Conservation (phyloP, 352 stramenopile genomes). For the Phytopythium aichiense region DNA sequence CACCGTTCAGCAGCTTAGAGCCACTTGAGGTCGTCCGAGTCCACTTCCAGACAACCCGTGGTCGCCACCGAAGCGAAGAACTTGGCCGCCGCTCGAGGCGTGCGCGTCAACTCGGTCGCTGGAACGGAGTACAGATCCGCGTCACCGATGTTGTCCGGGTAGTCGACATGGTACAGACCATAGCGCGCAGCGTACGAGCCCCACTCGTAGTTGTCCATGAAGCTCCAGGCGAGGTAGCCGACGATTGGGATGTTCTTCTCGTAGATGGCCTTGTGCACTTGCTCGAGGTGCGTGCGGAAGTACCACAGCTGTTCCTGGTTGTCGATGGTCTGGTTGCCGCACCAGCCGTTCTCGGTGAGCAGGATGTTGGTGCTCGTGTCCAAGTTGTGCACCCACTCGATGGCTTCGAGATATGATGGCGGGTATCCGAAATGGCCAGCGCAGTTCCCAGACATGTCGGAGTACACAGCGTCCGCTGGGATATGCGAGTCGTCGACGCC, state of each 20-base stretch:
- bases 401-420: slow-evolving; percentile 40
- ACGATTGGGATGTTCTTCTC: slow-evolving; percentile 56
- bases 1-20: not conserved
- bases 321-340: slow-evolving; percentile 47
- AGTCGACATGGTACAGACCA: slow-evolving; percentile 61
- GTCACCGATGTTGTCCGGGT: slow-evolving; percentile 33
- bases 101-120: slow-evolving; percentile 29
- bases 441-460: slow-evolving; percentile 4
- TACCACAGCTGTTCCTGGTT: slow-evolving; percentile 62
- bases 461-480: slow-evolving; percentile 21
- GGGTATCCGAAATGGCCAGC: slow-evolving; percentile 35
- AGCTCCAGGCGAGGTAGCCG: slow-evolving; percentile 90
- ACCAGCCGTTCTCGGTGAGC: slow-evolving; percentile 70
- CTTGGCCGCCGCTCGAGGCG: slow-evolving; percentile 32
- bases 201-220: slow-evolving; percentile 29
- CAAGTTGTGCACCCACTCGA: slow-evolving; percentile 42
- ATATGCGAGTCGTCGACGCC: slow-evolving; percentile 48
- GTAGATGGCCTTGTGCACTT: slow-evolving; percentile 44
- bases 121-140: slow-evolving; percentile 16
- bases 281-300: slow-evolving; percentile 40
- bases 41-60: slow-evolving; percentile 17
- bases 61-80: slow-evolving; percentile 25
- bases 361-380: slow-evolving; percentile 34
- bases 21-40: slow-evolving; percentile 27
- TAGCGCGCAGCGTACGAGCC: slow-evolving; percentile 37